Conservation (phyloP, 139 green algal genomes). For the Microglena sp. region DNA sequence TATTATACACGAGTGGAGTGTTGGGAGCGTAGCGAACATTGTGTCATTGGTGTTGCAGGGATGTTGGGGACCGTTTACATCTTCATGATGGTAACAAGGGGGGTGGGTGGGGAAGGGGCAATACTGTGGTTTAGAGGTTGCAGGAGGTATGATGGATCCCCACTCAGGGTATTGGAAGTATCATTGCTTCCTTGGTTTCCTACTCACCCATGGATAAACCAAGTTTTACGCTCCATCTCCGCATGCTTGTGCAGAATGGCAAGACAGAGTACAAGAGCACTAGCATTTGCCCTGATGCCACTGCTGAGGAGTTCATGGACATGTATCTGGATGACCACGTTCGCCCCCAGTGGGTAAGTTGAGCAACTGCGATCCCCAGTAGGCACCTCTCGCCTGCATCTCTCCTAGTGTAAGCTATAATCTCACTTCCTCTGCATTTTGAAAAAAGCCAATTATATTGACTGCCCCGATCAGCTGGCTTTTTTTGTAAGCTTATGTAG, state of each 20-base stretch:
- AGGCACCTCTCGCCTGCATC: no score
- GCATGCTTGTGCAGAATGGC: conserved; percentile 31
- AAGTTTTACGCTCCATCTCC: not conserved
- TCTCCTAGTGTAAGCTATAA: no score
- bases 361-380: no score
- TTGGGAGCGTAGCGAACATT: not conserved
- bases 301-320: conserved; percentile 76
- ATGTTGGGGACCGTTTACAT: not conserved
- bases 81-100: not conserved
- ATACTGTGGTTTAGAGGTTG: no score
- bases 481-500: no score
- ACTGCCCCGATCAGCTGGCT: no score
- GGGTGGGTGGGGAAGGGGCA: no score
- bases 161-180: no score
- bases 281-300: conserved; percentile 55
- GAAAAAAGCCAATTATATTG: no score
- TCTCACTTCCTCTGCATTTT: no score
- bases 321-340: conserved; percentile 74
- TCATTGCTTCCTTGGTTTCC: no score
- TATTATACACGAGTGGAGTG: not conserved
- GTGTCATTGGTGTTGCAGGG: not conserved
- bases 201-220: not conserved
- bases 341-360: conserved; percentile 59
- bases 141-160: no score
- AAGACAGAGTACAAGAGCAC: conserved; percentile 86